A percentile compares a stretch with the other conserved stretches of the same genome.
phyloP scores from a whole-genome alignment of 306 rosid species.

The Psophocarpus tetragonolobus region DNA sequence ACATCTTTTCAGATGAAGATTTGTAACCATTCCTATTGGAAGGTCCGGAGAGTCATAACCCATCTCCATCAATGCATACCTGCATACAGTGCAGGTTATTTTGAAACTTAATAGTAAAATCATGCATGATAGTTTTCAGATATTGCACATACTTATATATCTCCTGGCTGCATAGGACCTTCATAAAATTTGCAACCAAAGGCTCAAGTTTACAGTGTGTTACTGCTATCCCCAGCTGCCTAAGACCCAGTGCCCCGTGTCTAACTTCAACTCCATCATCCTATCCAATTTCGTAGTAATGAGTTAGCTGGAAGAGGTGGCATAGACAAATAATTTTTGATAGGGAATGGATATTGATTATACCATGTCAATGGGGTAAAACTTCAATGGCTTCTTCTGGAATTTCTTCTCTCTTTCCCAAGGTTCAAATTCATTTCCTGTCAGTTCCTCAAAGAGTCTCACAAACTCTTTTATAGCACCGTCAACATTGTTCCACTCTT shows the following conservation, averaged over 20 bases:
- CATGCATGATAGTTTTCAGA: neutral
- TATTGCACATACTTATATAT: slow-evolving; percentile 58
- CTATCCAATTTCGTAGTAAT: slow-evolving; percentile 34
- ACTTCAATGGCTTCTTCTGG: slow-evolving; percentile 71
- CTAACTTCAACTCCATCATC: slow-evolving; percentile 91
- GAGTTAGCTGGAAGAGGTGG: neutral
- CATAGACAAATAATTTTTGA: neutral
- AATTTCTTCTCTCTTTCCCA: slow-evolving; percentile 88
- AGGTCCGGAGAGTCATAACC: slow-evolving; percentile 76
- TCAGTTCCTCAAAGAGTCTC: slow-evolving; percentile 71
- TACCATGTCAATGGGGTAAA: slow-evolving; percentile 86
- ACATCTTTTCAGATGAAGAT: slow-evolving; percentile 73
- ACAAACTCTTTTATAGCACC: slow-evolving; percentile 66
- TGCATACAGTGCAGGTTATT: slow-evolving; percentile 23
- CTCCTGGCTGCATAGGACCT: slow-evolving; percentile 78
- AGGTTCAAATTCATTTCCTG: slow-evolving; percentile 76
- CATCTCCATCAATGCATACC: slow-evolving; percentile 91
- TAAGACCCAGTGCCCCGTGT: slow-evolving; percentile 67
- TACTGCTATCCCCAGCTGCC: slow-evolving; percentile 70
- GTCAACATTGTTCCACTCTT: slow-evolving; percentile 53
- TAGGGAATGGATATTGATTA: neutral
- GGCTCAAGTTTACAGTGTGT: slow-evolving; percentile 80
- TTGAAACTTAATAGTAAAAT: neutral
- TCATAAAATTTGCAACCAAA: slow-evolving; percentile 70
- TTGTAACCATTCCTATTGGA: slow-evolving; percentile 73